Conservation (phyloP, 768 basidiomycete genomes). For the Xerocomus spinulosus region DNA sequence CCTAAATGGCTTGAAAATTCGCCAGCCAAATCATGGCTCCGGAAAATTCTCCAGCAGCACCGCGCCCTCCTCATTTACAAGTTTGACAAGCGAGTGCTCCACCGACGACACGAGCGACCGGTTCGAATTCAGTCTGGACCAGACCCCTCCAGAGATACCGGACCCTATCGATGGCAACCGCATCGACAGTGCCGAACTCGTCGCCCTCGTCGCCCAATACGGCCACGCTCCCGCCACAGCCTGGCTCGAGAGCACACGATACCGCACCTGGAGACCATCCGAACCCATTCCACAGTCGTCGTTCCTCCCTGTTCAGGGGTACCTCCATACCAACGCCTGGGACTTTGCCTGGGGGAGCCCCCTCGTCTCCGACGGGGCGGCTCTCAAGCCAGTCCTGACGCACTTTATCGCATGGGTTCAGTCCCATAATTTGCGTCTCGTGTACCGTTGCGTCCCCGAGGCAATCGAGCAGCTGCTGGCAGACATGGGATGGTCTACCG, state of each 20-base stretch:
- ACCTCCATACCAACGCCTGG: slow-evolving; percentile 48
- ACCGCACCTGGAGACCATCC: slow-evolving; percentile 42
- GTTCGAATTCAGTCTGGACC: background rate
- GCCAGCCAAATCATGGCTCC: background rate
- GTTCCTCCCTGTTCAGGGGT: slow-evolving; percentile 53
- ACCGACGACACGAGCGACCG: background rate
- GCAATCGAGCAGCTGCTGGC: slow-evolving; percentile 49
- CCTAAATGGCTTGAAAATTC: background rate
- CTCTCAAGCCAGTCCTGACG: slow-evolving; percentile 30
- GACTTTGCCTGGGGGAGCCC: slow-evolving; percentile 65
- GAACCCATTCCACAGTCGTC: slow-evolving; percentile 28
- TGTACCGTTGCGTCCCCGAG: slow-evolving; percentile 58
- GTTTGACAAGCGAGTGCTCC: slow-evolving; percentile 2
- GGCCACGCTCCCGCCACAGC: slow-evolving; percentile 67
- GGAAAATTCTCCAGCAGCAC: background rate
- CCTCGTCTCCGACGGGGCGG: slow-evolving; percentile 41
- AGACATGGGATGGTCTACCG: slow-evolving; percentile 52
- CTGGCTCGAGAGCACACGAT: slow-evolving; percentile 62
- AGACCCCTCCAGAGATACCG: slow-evolving; percentile 6
- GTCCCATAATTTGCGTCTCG: slow-evolving; percentile 43
- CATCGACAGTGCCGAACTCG: slow-evolving; percentile 27
- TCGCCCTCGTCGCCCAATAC: slow-evolving; percentile 56
- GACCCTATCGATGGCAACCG: slow-evolving; percentile 4
- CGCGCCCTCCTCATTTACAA: background rate
- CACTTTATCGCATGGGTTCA: slow-evolving; percentile 45